These are phyloP conservation scores for Bryoerythrophyllum caledonicum DNA, from an alignment of 225 moss, liverwort and hornwort genomes.

Conservation along the genomic window DNA sequence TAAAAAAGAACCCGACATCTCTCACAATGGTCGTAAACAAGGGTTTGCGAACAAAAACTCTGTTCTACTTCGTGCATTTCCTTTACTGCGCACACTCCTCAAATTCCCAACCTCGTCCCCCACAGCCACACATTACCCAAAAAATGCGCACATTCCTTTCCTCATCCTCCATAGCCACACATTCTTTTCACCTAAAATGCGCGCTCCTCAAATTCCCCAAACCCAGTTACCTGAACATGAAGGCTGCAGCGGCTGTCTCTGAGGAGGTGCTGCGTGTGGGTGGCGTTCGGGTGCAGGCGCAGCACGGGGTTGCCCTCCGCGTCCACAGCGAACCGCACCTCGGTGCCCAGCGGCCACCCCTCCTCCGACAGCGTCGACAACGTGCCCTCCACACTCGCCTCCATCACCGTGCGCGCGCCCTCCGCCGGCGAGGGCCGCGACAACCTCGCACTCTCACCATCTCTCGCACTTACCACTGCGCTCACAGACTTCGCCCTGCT, in stretches of 20 bases:
- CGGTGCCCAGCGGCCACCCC: conserved; percentile 86
- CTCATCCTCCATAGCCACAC: no score
- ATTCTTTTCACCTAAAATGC: no score
- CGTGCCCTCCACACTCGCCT: conserved; percentile 80
- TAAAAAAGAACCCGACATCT: no score
- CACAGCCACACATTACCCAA: no score
- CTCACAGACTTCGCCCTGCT: conserved; percentile 1
- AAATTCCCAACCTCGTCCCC: no score
- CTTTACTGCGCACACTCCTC: no score
- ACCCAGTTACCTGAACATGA: conserved; percentile 66
- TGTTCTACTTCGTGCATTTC: no score
- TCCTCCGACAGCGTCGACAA: conserved; percentile 78
- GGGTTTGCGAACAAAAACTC: no score
- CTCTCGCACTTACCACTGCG: conserved; percentile 6
- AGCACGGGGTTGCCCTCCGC: conserved; percentile 77
- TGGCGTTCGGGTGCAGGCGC: conserved; percentile 57
- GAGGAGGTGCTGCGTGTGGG: conserved; percentile 63
- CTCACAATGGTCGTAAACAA: no score
- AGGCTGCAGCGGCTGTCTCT: conserved; percentile 85
- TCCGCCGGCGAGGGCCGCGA: conserved; percentile 75
- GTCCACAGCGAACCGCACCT: conserved; percentile 83
- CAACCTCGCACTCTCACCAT: background rate
- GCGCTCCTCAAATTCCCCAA: no score
- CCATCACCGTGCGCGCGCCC: conserved; percentile 77
- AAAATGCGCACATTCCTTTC: no score